Evolutionary conservation across 208 protist species (phyloP), one percentile per base, ranked within the genome.

Genomic region (Porcisia deanei): DNA sequence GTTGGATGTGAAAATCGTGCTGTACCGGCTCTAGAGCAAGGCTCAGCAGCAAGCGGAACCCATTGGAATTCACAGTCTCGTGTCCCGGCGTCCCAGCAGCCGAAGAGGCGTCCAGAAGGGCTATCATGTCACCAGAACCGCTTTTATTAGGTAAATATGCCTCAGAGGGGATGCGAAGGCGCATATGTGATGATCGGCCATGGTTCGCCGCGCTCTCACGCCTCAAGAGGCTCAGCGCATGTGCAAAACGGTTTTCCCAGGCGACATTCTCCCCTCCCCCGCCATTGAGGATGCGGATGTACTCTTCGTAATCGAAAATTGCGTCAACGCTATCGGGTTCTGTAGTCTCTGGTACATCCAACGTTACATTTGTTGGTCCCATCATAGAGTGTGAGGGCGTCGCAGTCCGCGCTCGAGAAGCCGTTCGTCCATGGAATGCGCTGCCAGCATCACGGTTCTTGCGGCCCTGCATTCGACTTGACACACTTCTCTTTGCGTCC

Each of bases 261-360:
- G 55, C 70, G 10, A 55, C 77, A n/a, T 47, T 49, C 64, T 67
- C 22, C 39, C 76, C 84, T 18, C 80, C 58, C 64, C 66, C 34
- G 47, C 80, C 84, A n/a, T 82, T 82, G 22, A 89, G 63, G 54
- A 85, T 45, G 18, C 77, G 68, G 20, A 86, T 20, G 57, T 86
- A 85, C 58, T 84, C 68, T 57, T 95, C 90, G 78, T 97, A 95
- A 75, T 95, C 91, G 76, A 95, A 95, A 61, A 95, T 88, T 45
- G 93, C 93, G 67, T 94, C 88, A 39, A 93, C 86, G 55, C 81
- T 91, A 12, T 86, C 79, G 41, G 43, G 34, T 47, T 60, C 74
- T 14, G 45, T 1, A 0, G 20, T 12, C 2, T 37, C 65, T 54
- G 71, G 20, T n/a, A 71, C 55, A 7, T 81, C 77, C 53, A 53